Conservation (phyloP, 2,329 filamentous ascomycete species). For the Diaporthe sp. region DNA sequence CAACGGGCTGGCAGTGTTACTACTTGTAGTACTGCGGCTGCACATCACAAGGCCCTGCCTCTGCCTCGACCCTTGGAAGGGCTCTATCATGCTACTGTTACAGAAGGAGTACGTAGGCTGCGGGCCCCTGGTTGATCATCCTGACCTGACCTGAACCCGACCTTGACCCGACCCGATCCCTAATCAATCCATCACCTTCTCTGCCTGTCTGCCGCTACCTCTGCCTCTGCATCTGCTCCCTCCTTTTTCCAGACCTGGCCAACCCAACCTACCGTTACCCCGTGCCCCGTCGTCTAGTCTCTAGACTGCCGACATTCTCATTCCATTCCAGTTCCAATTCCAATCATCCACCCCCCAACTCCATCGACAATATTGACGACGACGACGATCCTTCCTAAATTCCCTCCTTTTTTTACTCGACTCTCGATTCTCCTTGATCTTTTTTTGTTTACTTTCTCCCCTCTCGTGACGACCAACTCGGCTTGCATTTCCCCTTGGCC, state of each 20-base stretch:
- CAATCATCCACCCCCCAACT: constrained; percentile 6
- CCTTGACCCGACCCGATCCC: not conserved
- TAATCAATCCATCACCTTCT: constrained; percentile 10
- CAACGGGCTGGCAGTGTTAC: not conserved
- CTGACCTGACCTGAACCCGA: constrained; percentile 2
- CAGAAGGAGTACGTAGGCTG: not conserved
- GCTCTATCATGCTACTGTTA: not conserved
- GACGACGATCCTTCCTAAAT: constrained; percentile 26
- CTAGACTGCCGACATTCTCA: constrained; percentile 13
- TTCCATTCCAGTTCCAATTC: constrained; percentile 15
- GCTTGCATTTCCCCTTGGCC: constrained; percentile 1
- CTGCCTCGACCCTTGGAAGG: too few relatives aligned
- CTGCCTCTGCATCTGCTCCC: not conserved
- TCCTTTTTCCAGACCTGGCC: constrained; percentile 5
- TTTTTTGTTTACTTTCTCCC: not conserved
- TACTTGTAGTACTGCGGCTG: not conserved
- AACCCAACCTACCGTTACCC: not conserved
- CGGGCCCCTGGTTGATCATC: constrained; percentile 22
- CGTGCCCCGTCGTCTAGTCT: too few relatives aligned
- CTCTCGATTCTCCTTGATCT: not conserved
- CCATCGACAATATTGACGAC: constrained; percentile 32
- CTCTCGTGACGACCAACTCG: not conserved
- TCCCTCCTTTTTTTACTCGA: constrained; percentile 13
- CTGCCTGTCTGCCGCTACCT: not conserved
- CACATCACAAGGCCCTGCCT: constrained; percentile 3